Base-by-base conservation (phyloP, 495 filamentous ascomycete species). In the Penicillium mononematosum region DNA sequence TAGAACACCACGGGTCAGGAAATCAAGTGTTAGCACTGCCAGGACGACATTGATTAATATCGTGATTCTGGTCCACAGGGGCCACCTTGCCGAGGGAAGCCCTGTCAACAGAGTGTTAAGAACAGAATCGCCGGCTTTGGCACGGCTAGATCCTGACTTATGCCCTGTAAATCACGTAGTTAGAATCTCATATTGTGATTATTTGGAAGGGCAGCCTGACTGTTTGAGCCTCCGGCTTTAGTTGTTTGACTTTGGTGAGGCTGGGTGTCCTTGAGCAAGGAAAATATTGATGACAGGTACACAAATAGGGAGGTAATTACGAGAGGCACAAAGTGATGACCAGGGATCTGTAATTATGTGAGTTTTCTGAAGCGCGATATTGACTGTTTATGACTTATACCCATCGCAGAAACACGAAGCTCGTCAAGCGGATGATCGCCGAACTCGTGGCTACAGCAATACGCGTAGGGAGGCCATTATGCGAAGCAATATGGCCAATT, bases 371-470 rank as follows among this genome's bases (percentile, higher is more conserved):
- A 16, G 32, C 10, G 6, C 20, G 19, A 11, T 3, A 34, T 20
- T 24, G 0, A 34, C 19, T 32, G 17, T 9, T 16, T 20, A 57
- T 11, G 44, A 24, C 14, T 50, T 77, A 60, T 78, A 96, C 91
- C 91, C 91, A 96, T 85, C 94, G 79, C 24, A 97, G 74, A 68
- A 97, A 96, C 55, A 92, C 61, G 66, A 87, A 94, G 53, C 81
- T 76, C 12, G 78, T 55, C 2, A 85, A 24, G 49, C 92, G 81
- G 48, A 96, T 63, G 2, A 65, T 66, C 1, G 79, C 56, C 9
- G 91, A 94, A 74, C 84, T 89, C 14, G 77, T 61, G 20, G 74
- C 72, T 17, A 67, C 64, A 29, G 50, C 58, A 47, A 62, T 56
- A 11, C 63, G 66, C 59, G 61, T 2, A 70, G 38, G 32, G 66